A percentile compares a stretch with the other conserved stretches of the same genome.
Evolutionary conservation across 108 stramenopile genomes (phyloP).

Genomic region (Pseudonitzschia multistriata): DNA sequence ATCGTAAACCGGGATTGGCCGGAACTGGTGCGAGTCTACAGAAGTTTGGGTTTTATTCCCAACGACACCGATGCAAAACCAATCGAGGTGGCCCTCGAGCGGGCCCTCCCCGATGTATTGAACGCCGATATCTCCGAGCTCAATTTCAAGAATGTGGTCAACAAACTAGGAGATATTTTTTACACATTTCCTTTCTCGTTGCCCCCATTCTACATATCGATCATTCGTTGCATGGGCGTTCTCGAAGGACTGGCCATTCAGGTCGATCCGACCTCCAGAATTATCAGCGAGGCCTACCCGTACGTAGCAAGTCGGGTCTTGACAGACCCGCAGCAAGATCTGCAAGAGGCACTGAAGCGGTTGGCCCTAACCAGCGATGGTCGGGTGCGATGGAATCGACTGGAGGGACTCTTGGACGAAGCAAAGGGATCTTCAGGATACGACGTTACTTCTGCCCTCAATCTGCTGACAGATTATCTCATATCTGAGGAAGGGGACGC

Average conservation of each 20-base stretch:
- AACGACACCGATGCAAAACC: conserved; percentile 79
- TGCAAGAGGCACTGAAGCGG: conserved; percentile 79
- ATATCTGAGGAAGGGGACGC: conserved; percentile 78
- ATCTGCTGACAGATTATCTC: conserved; percentile 78
- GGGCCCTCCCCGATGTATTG: conserved; percentile 91
- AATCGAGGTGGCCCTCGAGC: conserved; percentile 87
- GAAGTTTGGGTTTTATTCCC: conserved; percentile 91
- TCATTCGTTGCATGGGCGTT: conserved; percentile 96
- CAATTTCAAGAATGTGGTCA: conserved; percentile 96
- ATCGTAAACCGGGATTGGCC: conserved; percentile 96
- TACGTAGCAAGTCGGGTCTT: conserved; percentile 93
- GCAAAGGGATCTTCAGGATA: conserved; percentile 69
- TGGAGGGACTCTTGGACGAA: conserved; percentile 87
- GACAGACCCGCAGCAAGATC: conserved; percentile 82
- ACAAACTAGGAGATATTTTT: conserved; percentile 92
- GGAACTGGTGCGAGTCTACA: conserved; percentile 82
- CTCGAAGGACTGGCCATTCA: conserved; percentile 95
- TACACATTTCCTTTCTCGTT: conserved; percentile 95
- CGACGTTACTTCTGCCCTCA: conserved; percentile 84
- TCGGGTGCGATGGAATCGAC: conserved; percentile 81
- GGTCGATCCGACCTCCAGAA: conserved; percentile 86
- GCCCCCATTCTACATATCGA: conserved; percentile 97
- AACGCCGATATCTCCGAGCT: conserved; percentile 90
- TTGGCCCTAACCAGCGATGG: conserved; percentile 83
- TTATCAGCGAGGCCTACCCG: conserved; percentile 92